phyloP scores from a whole-genome alignment of 495 filamentous ascomycete species.

The Eremomyces bilateralis region DNA sequence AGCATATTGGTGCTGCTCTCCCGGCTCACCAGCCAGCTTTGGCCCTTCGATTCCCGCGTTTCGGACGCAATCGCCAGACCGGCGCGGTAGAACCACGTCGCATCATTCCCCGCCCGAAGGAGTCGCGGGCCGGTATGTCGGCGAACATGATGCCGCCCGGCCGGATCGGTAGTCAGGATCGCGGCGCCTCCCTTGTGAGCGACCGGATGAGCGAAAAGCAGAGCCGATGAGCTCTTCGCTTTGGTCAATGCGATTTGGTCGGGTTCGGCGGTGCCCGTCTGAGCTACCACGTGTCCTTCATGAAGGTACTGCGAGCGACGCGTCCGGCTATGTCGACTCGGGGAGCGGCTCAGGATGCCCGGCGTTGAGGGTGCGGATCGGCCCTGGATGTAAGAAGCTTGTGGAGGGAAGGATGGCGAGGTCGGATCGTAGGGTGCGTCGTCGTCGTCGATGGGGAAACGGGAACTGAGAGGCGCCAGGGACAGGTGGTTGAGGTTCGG shows the following conservation, averaged over 20 bases:
- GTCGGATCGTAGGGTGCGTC: constrained; percentile 1
- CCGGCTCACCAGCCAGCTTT: constrained; percentile 18
- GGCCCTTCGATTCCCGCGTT: constrained; percentile 19
- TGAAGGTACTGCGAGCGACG: constrained; percentile 11
- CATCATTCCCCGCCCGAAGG: constrained; percentile 4
- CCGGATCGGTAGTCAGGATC: not conserved
- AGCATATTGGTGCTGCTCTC: constrained; percentile 16
- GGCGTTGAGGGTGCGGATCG: constrained; percentile 19
- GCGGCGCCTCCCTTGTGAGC: constrained; percentile 1
- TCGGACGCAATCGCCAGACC: constrained; percentile 16
- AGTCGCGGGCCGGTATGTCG: too few species aligned
- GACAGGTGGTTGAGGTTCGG: constrained; percentile 22
- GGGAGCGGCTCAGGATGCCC: constrained; percentile 19
- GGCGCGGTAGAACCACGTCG: constrained; percentile 18
- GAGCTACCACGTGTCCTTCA: constrained; percentile 8
- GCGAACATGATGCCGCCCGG: too few species aligned
- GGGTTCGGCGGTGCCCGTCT: constrained; percentile 4
- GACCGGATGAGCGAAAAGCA: constrained; percentile 4
- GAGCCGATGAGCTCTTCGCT: constrained; percentile 16
- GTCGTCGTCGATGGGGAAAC: constrained; percentile 11
- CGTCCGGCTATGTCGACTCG: constrained; percentile 9
- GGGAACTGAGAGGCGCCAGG: constrained; percentile 18
- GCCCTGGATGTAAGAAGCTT: constrained; percentile 19
- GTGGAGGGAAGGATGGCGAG: not conserved
- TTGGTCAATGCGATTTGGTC: constrained; percentile 11